phyloP scores from a whole-genome alignment of 768 basidiomycete species.

The Cytidiella melzeri region DNA sequence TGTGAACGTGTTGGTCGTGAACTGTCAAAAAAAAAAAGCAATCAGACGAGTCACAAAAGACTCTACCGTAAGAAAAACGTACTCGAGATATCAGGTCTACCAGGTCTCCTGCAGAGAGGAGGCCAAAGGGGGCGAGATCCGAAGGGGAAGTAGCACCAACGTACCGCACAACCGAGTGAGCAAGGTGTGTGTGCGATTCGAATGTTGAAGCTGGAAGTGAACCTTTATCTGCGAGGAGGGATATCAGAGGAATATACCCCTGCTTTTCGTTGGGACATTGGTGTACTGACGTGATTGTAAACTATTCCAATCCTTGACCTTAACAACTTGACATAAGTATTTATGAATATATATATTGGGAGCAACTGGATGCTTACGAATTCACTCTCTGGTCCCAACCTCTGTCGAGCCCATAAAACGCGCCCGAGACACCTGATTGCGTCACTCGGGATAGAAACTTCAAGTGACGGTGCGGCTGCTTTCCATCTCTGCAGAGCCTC shows the following conservation, averaged over 20 bases:
- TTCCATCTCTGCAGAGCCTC: constrained; percentile 55
- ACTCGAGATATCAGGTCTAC: constrained; percentile 72
- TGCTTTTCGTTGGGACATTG: neutral
- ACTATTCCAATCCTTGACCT: constrained; percentile 59
- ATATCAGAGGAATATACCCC: neutral
- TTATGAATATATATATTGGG: neutral
- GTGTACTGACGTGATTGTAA: constrained; percentile 75
- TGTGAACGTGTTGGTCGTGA: constrained; percentile 88
- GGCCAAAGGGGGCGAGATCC: constrained; percentile 52
- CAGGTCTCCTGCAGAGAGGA: constrained; percentile 54
- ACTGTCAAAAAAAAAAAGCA: constrained; percentile 39
- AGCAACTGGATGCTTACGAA: constrained; percentile 44
- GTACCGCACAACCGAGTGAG: constrained; percentile 70
- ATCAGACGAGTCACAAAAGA: neutral
- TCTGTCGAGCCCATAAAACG: constrained; percentile 60
- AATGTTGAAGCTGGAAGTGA: constrained; percentile 41
- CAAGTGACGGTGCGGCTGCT: constrained; percentile 39
- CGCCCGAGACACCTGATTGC: constrained; percentile 76
- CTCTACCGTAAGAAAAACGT: constrained; percentile 16
- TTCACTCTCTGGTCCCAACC: constrained; percentile 41
- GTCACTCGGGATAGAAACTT: constrained; percentile 58
- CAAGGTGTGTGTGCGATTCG: constrained; percentile 61
- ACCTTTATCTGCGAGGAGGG: constrained; percentile 43
- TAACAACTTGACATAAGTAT: neutral
- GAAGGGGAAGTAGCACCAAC: constrained; percentile 52